Evolutionary conservation across 495 filamentous ascomycete species (phyloP), one percentile per base, ranked within the genome.

Genomic region (Xylaria venustula): DNA sequence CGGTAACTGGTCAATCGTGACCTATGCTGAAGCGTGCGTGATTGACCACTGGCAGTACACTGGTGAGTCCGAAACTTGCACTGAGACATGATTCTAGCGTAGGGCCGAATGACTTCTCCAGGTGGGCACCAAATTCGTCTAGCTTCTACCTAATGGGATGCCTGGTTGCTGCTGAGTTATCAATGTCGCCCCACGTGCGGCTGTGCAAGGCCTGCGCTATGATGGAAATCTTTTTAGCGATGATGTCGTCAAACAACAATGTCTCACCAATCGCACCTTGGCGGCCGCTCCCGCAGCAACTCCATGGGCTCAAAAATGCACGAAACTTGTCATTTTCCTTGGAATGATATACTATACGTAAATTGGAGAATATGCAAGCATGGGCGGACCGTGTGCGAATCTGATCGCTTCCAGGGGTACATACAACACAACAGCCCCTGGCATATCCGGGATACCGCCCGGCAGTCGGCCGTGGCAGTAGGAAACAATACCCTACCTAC

Each of bases 81-180:
- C 37, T 55, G 53, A 55, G 53, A 55, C 53, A 55, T 22, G 37
- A 55, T 45, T 41, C 36, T 12, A 28, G 37, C 40, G 53, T 55
- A 55, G 53, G 53, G 53, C 53, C 53, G 53, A 55, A 55, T 55
- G n/a, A 55, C 53, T 23, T 34, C 23, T 32, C 40, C 25, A 55
- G 40, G 53, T 28, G 41, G 41, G 36, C n/a, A 14, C 53, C n/a
- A n/a, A 37, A 44, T 34, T 45, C 26, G 11, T 22, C 53, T 22
- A 42, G 34, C 51, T 42, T 20, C 19, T 11, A 44, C 34, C 52
- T 32, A 42, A 54, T 22, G 6, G 53, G 34, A 15, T 3, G 14
- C 37, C 3, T 40, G 37, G 7, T 8, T 12, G 15, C 37, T 40
- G 15, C 37, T 11, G 5, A 34, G 30, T 34, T 34, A 34, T 34